phyloP scores from a whole-genome alignment of 129 eudicot species.

The Flaveria bidentis region DNA sequence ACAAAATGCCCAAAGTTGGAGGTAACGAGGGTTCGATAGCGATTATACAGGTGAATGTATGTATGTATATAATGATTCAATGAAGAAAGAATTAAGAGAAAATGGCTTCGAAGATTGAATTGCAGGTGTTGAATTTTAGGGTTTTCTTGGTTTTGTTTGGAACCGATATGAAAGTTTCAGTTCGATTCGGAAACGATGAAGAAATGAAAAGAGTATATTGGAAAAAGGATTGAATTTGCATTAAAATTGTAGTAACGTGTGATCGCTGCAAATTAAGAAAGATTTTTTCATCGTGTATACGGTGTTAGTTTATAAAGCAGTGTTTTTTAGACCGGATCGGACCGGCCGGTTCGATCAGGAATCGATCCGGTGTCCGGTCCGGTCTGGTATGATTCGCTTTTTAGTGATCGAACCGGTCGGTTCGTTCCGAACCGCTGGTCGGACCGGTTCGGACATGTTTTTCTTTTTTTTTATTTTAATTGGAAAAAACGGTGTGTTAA shows the following conservation, averaged over 20 bases:
- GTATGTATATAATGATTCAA: conserved; percentile 2
- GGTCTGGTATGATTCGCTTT: no score
- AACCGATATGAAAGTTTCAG: conserved; percentile 21
- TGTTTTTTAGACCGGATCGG: no score
- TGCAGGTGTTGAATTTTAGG: conserved; percentile 24
- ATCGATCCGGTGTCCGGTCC: no score
- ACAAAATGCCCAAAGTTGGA: conserved; percentile 10
- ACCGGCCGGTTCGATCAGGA: no score
- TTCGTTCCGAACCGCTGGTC: no score
- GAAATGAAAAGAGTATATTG: conserved; percentile 20
- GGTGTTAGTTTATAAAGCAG: no score
- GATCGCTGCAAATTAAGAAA: conserved; percentile 29
- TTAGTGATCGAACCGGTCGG: no score
- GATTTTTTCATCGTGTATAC: not conserved
- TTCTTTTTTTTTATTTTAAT: no score
- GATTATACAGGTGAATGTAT: conserved; percentile 7
- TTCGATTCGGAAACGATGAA: conserved; percentile 25
- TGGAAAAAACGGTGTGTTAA: no score
- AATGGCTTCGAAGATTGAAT: conserved; percentile 17
- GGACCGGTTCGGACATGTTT: no score
- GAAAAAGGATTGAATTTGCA: conserved; percentile 38
- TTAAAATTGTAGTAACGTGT: conserved; percentile 40
- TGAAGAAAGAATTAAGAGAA: not conserved
- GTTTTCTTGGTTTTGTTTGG: conserved; percentile 23
- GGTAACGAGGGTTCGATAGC: conserved; percentile 22